Evolutionary conservation across 495 filamentous ascomycete genomes (phyloP).

Genomic region (Penicillium paradoxum): DNA sequence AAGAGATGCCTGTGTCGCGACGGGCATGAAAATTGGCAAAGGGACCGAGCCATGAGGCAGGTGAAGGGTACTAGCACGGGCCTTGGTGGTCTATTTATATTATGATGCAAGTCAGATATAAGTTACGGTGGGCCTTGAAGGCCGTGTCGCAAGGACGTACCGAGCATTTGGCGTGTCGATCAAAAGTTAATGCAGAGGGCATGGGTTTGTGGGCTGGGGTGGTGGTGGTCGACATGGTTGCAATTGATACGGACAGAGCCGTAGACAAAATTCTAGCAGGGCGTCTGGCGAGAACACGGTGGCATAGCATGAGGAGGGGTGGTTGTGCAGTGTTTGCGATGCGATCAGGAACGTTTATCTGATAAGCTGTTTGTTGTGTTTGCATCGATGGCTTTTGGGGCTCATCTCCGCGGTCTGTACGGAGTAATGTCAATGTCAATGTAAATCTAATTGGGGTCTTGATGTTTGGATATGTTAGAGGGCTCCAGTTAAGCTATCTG

Average conservation of each 20-base stretch:
- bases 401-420: not conserved
- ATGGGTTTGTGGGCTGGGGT: conserved; percentile 39
- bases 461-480: no score
- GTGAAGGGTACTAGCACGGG: conserved; percentile 81
- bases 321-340: conserved; percentile 9
- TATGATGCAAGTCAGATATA: not conserved
- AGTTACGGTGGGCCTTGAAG: not conserved
- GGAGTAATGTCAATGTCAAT: no score
- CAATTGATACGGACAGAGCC: conserved; percentile 1
- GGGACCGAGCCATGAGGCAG: conserved; percentile 89
- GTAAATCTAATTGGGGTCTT: no score
- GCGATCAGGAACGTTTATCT: conserved; percentile 15
- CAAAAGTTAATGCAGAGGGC: conserved; percentile 75
- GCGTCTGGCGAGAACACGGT: conserved; percentile 7
- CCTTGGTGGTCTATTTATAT: conserved; percentile 74
- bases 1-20: conserved; percentile 93
- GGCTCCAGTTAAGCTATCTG: no score
- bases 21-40: conserved; percentile 95
- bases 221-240: conserved; percentile 37
- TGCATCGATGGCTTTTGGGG: conserved; percentile 10
- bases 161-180: conserved; percentile 76
- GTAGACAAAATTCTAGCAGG: not conserved
- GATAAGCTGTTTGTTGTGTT: conserved; percentile 28
- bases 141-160: conserved; percentile 43
- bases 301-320: conserved; percentile 19